Evolutionary conservation across 2,329 filamentous ascomycete genomes (phyloP), one percentile per base, ranked within the genome.

Genomic region (Xylaria sp.): DNA sequence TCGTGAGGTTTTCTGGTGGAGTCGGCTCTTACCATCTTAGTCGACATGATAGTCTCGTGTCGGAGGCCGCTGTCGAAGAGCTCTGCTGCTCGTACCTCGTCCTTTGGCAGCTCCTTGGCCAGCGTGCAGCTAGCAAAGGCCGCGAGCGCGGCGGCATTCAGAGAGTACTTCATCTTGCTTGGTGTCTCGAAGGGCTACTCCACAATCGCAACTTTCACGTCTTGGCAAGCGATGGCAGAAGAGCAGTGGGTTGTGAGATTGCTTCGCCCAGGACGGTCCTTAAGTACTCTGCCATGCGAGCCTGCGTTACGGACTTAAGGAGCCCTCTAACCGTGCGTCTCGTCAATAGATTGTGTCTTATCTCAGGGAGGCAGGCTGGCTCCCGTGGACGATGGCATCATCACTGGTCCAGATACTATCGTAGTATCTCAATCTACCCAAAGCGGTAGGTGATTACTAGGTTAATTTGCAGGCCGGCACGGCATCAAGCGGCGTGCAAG

Each of bases 31-130:
- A 70, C 67, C 61, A 52, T 60, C 56, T 70, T 70, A 38, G 63
- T 61, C 16, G 59, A 47, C 67, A 69, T 69, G 59, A 69, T 68
- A 47, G 61, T 57, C 60, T 68, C 59, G 53, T 71, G 69, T 57
- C 66, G 63, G 39, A 67, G 7, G 46, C 69, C 69, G 55, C 61
- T 69, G 53, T 68, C 62, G 59, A 66, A 71, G 55, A 71, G 54
- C 44, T 67, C 58, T 17, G 62, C 62, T 21, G 64, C 66, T 19
- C 62, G 43, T 48, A 63, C 59, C 48, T 67, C 65, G 42, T 71
- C 61, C 20, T 64, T 63, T 22, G 64, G 59, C 48, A 67, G 63
- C 57, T 71, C 66, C 66, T 69, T 70, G 46, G 63, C 69, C 21
- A 62, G 44, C 19, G 59, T 63, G 44, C 58, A 59, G 62, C 59